Evolutionary conservation across 257 asterid genomes (phyloP).

Genomic region (Rauvolfia tetraphylla): DNA sequence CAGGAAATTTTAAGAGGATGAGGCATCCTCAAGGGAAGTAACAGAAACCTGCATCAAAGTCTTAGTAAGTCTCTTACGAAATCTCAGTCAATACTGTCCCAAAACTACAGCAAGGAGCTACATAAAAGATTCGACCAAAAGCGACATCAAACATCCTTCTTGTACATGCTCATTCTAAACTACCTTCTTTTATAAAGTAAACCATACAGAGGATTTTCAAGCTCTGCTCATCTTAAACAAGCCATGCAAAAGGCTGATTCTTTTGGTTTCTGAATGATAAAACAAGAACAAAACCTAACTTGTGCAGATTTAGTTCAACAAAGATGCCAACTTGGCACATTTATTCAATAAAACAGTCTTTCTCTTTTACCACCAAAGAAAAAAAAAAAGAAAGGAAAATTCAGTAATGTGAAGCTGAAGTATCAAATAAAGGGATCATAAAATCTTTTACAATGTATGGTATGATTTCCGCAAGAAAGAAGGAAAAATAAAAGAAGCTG

Average conservation of each 20-base stretch:
- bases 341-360: not conserved
- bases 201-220: not conserved
- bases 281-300: not conserved
- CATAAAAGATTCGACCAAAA: not conserved
- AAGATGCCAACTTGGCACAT: not conserved
- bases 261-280: not conserved
- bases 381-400: not conserved
- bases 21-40: not conserved
- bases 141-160: not conserved
- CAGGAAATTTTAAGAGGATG: not conserved
- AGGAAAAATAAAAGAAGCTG: not conserved
- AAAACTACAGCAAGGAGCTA: not conserved
- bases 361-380: not conserved
- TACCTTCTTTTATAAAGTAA: not conserved
- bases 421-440: not conserved
- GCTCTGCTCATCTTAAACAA: not conserved
- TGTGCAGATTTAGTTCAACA: not conserved
- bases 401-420: not conserved
- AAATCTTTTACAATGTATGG: not conserved
- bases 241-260: not conserved
- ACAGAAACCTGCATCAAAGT: not conserved
- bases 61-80: too few species aligned
- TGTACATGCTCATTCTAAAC: not conserved
- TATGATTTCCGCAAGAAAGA: not conserved
- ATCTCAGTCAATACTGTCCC: not conserved